Evolutionary conservation across 805 yeast species (phyloP), one percentile per base, ranked within the genome.

Genomic region (Monosporozyma siamensis): DNA sequence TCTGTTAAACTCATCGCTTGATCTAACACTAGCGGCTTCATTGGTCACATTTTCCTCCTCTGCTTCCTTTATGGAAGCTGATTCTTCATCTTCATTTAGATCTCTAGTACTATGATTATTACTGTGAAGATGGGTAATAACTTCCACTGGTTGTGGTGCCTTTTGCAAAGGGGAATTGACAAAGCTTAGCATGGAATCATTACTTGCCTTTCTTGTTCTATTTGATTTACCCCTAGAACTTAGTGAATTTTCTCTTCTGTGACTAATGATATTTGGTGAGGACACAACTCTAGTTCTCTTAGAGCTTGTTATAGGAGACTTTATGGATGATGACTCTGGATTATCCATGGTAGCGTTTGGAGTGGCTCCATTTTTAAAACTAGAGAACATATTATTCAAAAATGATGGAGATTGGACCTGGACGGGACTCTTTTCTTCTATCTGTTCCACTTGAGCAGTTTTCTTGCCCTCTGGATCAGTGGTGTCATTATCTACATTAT

Each of bases 241-340:
- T 12, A 42, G 4, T 15, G 61, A 59, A 14, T 49, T 45, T 39
- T 50, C 53, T 31, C 60, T 51, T 45, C 61, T 52, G 39, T 59
- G 62, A 2, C 63, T 55, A 20, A 59, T 59, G 12, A 59, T 59
- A 36, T 45, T 52, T 3, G 64, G 63, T 4, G 58, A 44, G 6
- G 48, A 29, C 3, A 27, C 44, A 24, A 26, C 23, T 12, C 23
- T 23, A 40, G 22, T 38, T 10, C 20, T 14, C 17, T 12, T 6
- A 2, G 44, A 41, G 1, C 25, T 26, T 3, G 34, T 12, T n/a
- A n/a, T 29, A 20, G 26, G 21, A 10, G 31, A 17, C 20, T n/a
- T n/a, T n/a, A n/a, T n/a, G n/a, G n/a, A n/a, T n/a, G n/a, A n/a
- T n/a, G n/a, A n/a, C n/a, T n/a, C n/a, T n/a, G n/a, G n/a, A n/a